Evolutionary conservation across 2,329 filamentous ascomycete species (phyloP).

Genomic region (Anthostomella pinea): DNA sequence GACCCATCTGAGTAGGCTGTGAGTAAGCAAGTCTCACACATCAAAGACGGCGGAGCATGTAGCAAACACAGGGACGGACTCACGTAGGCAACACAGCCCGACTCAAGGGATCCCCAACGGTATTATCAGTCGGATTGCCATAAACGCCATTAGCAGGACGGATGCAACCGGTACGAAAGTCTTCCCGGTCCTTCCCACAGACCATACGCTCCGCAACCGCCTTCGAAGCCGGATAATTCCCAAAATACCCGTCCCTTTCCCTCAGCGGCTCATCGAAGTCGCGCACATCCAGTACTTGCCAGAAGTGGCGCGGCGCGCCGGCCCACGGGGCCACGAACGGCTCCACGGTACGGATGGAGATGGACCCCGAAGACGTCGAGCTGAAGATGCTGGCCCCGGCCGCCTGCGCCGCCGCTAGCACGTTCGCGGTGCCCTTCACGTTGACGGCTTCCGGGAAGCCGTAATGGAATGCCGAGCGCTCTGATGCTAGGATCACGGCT

Average conservation of each 20-base stretch:
- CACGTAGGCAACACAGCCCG: slow-evolving; percentile 40
- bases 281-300: slow-evolving; percentile 45
- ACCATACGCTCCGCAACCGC: slow-evolving; percentile 50
- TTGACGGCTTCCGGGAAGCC: slow-evolving; percentile 47
- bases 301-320: slow-evolving; percentile 35
- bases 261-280: slow-evolving; percentile 41
- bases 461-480: slow-evolving; percentile 45
- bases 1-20: slow-evolving; percentile 32
- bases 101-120: slow-evolving; percentile 41
- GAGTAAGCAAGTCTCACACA: slow-evolving; percentile 4
- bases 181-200: slow-evolving; percentile 34
- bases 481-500: slow-evolving; percentile 50
- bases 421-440: slow-evolving; percentile 46
- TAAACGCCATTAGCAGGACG: slow-evolving; percentile 53
- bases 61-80: slow-evolving; percentile 24
- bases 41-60: neutral
- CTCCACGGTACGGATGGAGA: slow-evolving; percentile 39
- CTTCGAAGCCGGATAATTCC: slow-evolving; percentile 51
- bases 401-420: slow-evolving; percentile 44
- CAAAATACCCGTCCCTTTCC: slow-evolving; percentile 42
- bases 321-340: slow-evolving; percentile 40
- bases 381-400: slow-evolving; percentile 50
- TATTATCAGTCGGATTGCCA: slow-evolving; percentile 47
- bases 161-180: slow-evolving; percentile 50
- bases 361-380: slow-evolving; percentile 50